A percentile compares a stretch with the other conserved stretches of the same genome.
These are phyloP conservation scores for Hymenoscyphus fraxineus DNA, from an alignment of 2,329 filamentous ascomycete genomes.

Conservation along the genomic window DNA sequence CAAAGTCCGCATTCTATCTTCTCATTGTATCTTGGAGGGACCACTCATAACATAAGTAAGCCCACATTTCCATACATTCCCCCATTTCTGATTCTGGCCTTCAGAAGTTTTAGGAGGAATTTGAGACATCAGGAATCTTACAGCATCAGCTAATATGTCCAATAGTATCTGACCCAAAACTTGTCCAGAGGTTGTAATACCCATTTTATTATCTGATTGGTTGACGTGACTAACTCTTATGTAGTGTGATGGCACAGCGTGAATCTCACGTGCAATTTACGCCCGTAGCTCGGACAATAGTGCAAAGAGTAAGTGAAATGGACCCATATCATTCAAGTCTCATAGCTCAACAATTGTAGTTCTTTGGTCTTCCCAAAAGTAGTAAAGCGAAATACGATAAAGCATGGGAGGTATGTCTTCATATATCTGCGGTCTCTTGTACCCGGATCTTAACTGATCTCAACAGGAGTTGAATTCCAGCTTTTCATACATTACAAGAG, in stretches of 20 bases:
- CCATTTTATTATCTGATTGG: not conserved
- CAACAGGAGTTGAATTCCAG: conserved; percentile 34
- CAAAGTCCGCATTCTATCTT: conserved; percentile 30
- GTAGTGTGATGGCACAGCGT: conserved; percentile 26
- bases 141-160: conserved; percentile 1
- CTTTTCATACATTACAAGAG: conserved; percentile 41
- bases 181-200: conserved; percentile 22
- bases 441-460: conserved; percentile 40
- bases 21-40: conserved; percentile 27
- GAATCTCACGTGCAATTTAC: conserved; percentile 24
- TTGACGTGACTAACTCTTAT: conserved; percentile 12
- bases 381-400: conserved; percentile 25
- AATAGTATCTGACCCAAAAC: conserved; percentile 26
- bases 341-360: conserved; percentile 20
- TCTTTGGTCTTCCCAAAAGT: conserved; percentile 29
- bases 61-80: not conserved
- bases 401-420: conserved; percentile 25
- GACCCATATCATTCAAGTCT: not conserved
- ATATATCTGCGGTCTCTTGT: not conserved
- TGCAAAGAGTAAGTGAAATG: conserved; percentile 20
- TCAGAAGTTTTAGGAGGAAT: not conserved
- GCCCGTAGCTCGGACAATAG: conserved; percentile 21
- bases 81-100: not conserved
- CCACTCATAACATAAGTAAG: conserved; percentile 31
- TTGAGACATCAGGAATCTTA: not conserved